Evolutionary conservation across 352 stramenopile species (phyloP).

Genomic region (Globisporangium paddicum): DNA sequence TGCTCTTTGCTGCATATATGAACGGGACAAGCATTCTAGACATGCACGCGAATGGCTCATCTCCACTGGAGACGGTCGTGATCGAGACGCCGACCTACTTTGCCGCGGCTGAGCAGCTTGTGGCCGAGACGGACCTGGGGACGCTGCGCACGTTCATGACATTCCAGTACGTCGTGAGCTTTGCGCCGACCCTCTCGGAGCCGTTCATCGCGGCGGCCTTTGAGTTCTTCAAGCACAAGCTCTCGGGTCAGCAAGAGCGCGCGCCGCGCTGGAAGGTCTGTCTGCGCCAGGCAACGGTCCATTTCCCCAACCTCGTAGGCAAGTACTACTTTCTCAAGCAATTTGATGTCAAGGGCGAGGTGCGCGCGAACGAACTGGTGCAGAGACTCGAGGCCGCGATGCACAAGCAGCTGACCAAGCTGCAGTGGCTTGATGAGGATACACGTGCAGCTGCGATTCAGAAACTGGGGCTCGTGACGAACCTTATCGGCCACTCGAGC

Average conservation of each 20-base stretch:
- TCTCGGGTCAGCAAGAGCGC: constrained; percentile 82
- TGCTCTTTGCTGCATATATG: constrained; percentile 50
- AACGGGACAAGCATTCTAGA: constrained; percentile 36
- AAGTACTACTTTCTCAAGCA: constrained; percentile 91
- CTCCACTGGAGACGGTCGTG: constrained; percentile 34
- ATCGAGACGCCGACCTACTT: constrained; percentile 63
- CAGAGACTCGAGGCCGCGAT: constrained; percentile 79
- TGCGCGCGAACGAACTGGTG: constrained; percentile 81
- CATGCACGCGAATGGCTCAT: constrained; percentile 25
- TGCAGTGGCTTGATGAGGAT: constrained; percentile 86
- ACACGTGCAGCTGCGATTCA: constrained; percentile 79
- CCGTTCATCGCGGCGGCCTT: constrained; percentile 88
- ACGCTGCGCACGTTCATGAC: constrained; percentile 44
- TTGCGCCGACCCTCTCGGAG: constrained; percentile 38
- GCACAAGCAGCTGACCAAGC: constrained; percentile 59
- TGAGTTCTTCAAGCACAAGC: constrained; percentile 76
- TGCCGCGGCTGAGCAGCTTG: constrained; percentile 37
- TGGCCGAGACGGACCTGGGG: constrained; percentile 33
- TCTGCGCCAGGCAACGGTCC: constrained; percentile 43
- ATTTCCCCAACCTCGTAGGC: constrained; percentile 66
- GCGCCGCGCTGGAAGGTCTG: constrained; percentile 90
- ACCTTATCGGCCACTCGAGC: constrained; percentile 61
- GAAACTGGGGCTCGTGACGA: constrained; percentile 85
- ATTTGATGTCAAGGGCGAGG: constrained; percentile 83
- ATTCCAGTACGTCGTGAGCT: constrained; percentile 51